Percentiles rank a stretch among this genome's conserved stretches.
Evolutionary conservation across 768 basidiomycete genomes (phyloP).

Genomic region (Lentinula detonsa): DNA sequence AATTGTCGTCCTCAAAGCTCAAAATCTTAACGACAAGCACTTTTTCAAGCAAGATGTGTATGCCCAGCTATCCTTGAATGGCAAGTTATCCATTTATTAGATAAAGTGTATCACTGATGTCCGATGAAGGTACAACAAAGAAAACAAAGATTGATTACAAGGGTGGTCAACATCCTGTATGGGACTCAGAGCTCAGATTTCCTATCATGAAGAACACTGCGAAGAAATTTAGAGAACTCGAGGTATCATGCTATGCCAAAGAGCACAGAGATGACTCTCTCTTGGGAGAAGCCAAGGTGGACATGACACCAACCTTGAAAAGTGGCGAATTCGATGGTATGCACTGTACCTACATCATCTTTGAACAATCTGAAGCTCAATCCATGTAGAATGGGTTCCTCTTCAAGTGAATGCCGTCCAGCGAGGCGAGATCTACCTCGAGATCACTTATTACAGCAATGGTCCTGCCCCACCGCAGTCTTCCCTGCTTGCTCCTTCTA

Average conservation of each 20-base stretch:
- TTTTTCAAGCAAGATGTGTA: constrained; percentile 93
- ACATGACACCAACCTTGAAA: constrained; percentile 73
- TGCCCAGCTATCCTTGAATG: constrained; percentile 56
- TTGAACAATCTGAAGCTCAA: constrained; percentile 6
- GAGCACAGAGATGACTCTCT: constrained; percentile 69
- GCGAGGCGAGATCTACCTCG: constrained; percentile 84
- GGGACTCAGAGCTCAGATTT: constrained; percentile 87
- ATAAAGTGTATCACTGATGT: neutral
- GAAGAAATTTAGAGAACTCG: constrained; percentile 55
- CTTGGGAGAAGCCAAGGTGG: constrained; percentile 69
- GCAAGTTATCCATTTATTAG: constrained; percentile 8
- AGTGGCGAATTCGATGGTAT: constrained; percentile 90
- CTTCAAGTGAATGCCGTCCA: constrained; percentile 54
- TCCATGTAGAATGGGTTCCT: constrained; percentile 58
- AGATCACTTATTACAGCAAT: constrained; percentile 89
- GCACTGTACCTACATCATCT: constrained; percentile 18
- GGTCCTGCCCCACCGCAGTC: constrained; percentile 40
- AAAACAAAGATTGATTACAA: constrained; percentile 71
- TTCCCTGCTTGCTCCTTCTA: constrained; percentile 17
- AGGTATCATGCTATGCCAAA: constrained; percentile 75
- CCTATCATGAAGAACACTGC: constrained; percentile 52
- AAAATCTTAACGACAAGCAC: constrained; percentile 76
- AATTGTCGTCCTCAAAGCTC: constrained; percentile 80
- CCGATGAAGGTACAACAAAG: constrained; percentile 42
- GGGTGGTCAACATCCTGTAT: constrained; percentile 90